Conservation (phyloP, 2,329 filamentous ascomycete species). For the Bimuria novae-zelandiae region DNA sequence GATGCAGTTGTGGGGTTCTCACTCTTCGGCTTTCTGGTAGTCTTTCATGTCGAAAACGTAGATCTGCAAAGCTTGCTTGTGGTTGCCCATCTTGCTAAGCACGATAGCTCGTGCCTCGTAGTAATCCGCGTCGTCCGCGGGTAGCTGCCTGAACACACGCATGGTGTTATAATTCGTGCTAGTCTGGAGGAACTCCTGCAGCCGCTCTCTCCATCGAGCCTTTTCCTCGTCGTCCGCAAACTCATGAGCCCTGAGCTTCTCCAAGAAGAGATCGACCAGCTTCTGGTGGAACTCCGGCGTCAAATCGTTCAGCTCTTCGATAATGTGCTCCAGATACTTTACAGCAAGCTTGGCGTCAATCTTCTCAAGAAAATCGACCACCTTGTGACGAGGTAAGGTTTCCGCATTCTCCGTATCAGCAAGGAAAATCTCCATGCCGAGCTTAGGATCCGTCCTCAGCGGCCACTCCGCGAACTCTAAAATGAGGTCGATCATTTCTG, state of each 20-base stretch:
- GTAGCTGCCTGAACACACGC: conserved; percentile 76
- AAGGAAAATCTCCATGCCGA: conserved; percentile 91
- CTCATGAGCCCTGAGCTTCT: conserved; percentile 51
- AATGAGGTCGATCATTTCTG: conserved; percentile 87
- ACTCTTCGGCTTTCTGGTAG: conserved; percentile 91
- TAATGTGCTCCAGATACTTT: conserved; percentile 86
- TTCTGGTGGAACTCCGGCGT: conserved; percentile 87
- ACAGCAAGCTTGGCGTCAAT: conserved; percentile 75
- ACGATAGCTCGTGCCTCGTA: conserved; percentile 90
- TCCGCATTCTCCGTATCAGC: conserved; percentile 96
- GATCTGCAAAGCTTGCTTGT: conserved; percentile 94
- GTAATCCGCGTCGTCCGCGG: conserved; percentile 80
- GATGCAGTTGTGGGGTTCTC: conserved; percentile 6
- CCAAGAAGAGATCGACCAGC: conserved; percentile 74
- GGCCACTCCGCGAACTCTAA: conserved; percentile 93
- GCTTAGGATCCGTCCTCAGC: conserved; percentile 68
- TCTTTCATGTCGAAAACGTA: conserved; percentile 94
- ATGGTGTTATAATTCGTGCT: conserved; percentile 81
- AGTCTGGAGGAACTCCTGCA: conserved; percentile 75
- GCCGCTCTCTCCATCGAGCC: conserved; percentile 61
- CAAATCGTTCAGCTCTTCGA: conserved; percentile 81
- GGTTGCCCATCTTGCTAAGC: conserved; percentile 91
- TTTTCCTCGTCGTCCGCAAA: conserved; percentile 44
- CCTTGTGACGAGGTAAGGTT: conserved; percentile 75
- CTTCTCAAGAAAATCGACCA: conserved; percentile 72